Conservation (phyloP, 306 rosid genomes). For the Dicorynia guianensis region DNA sequence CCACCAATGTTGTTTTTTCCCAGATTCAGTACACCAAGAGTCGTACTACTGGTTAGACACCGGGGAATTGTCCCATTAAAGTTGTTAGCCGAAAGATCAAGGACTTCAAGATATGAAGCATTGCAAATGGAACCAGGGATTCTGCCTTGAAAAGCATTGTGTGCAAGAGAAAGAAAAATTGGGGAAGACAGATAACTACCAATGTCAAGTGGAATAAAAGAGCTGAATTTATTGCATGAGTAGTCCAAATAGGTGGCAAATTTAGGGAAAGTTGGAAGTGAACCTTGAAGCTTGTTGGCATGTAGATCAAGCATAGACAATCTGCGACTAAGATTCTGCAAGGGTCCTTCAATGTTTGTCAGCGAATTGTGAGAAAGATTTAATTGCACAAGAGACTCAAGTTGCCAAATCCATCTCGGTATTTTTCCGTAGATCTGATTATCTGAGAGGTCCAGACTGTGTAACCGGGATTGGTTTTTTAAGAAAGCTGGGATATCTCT, state of each 20-base stretch:
- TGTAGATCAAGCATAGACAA: conserved; percentile 43
- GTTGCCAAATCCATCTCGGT: conserved; percentile 63
- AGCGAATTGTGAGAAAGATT: conserved; percentile 61
- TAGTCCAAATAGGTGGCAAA: conserved; percentile 9
- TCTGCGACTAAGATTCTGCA: neutral
- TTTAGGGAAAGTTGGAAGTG: conserved; percentile 26
- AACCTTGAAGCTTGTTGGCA: conserved; percentile 47
- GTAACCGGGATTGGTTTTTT: conserved; percentile 35
- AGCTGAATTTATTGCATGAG: conserved; percentile 51
- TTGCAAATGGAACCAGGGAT: conserved; percentile 51
- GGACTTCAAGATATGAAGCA: conserved; percentile 28
- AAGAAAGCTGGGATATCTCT: conserved; percentile 37
- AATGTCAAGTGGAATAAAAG: conserved; percentile 24
- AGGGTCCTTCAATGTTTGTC: neutral
- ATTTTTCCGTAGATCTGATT: conserved; percentile 50
- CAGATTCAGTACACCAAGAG: conserved; percentile 37
- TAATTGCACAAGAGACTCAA: neutral
- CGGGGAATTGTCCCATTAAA: conserved; percentile 37
- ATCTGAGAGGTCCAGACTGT: conserved; percentile 45
- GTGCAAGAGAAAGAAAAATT: conserved; percentile 39
- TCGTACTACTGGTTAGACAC: conserved; percentile 22
- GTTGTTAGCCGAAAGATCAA: conserved; percentile 46
- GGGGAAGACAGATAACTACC: neutral
- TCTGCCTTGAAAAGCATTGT: conserved; percentile 10
- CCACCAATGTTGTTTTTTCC: conserved; percentile 34